A percentile compares a stretch with the other conserved stretches of the same genome.
Conservation (phyloP, 805 yeast genomes). For the Vanderwaltozyma yarrowii region DNA sequence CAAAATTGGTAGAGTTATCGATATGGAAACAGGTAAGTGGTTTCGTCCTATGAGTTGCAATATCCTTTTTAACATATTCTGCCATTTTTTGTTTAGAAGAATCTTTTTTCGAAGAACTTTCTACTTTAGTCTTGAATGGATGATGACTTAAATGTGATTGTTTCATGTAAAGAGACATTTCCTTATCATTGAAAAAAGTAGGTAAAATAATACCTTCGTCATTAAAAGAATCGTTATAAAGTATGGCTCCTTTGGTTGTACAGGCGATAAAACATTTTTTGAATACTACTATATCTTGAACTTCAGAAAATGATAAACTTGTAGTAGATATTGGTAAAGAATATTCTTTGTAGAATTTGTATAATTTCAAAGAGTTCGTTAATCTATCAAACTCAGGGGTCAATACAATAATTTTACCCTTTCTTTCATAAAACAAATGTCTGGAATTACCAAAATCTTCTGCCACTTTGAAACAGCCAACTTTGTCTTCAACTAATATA, state of each 20-base stretch:
- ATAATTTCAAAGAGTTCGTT: conserved; percentile 21
- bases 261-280: conserved; percentile 58
- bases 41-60: conserved; percentile 27
- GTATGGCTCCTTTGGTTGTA: conserved; percentile 56
- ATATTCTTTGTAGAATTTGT: conserved; percentile 45
- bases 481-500: conserved; percentile 42
- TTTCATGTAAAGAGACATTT: conserved; percentile 7
- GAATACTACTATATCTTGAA: conserved; percentile 51
- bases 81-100: conserved; percentile 26
- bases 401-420: conserved; percentile 37
- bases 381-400: conserved; percentile 29
- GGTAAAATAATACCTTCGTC: conserved; percentile 44
- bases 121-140: conserved; percentile 15
- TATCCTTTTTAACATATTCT: conserved; percentile 31
- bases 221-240: conserved; percentile 43
- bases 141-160: conserved; percentile 14
- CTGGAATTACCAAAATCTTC: conserved; percentile 49
- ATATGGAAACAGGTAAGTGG: conserved; percentile 60
- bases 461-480: conserved; percentile 57
- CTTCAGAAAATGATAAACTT: conserved; percentile 45
- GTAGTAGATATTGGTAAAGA: conserved; percentile 47
- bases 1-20: conserved; percentile 40
- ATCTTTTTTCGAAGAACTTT: conserved; percentile 16
- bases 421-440: conserved; percentile 47
- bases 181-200: conserved; percentile 41